phyloP scores from a whole-genome alignment of 106 monocot genomes.

The Phalaenopsis equestris region DNA sequence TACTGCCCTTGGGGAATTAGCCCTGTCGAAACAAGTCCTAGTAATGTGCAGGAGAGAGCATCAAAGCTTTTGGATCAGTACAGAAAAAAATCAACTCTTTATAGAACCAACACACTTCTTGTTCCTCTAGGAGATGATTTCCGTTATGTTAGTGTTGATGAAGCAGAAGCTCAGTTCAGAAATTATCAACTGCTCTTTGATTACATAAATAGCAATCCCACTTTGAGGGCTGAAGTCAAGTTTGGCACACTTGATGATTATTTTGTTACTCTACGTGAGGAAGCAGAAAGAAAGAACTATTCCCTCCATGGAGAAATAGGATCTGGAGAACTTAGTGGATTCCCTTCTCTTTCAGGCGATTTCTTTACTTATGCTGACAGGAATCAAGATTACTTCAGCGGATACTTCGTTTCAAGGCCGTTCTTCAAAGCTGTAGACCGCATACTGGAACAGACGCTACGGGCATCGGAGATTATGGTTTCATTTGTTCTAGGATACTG shows the following conservation, averaged over 20 bases:
- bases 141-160: conserved; percentile 75
- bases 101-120: conserved; percentile 89
- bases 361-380: conserved; percentile 98
- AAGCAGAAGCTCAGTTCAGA: conserved; percentile 87
- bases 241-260: conserved; percentile 98
- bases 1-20: conserved; percentile 76
- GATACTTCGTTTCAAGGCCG: conserved; percentile 98
- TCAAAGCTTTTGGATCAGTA: conserved; percentile 76
- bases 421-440: conserved; percentile 98
- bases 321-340: conserved; percentile 70
- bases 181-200: conserved; percentile 94
- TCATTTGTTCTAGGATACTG: conserved; percentile 81
- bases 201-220: conserved; percentile 66
- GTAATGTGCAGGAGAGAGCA: conserved; percentile 88
- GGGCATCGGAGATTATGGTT: conserved; percentile 78
- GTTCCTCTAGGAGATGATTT: conserved; percentile 97
- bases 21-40: conserved; percentile 73
- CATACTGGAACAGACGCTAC: conserved; percentile 84
- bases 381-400: conserved; percentile 94
- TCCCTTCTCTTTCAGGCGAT: conserved; percentile 94
- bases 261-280: conserved; percentile 71
- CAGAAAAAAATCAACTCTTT: conserved; percentile 87
- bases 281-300: conserved; percentile 81
- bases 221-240: conserved; percentile 75
- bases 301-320: conserved; percentile 68